Evolutionary conservation across 192 early-diverging fungal genomes (phyloP).

Genomic region (Coemansia erecta): DNA sequence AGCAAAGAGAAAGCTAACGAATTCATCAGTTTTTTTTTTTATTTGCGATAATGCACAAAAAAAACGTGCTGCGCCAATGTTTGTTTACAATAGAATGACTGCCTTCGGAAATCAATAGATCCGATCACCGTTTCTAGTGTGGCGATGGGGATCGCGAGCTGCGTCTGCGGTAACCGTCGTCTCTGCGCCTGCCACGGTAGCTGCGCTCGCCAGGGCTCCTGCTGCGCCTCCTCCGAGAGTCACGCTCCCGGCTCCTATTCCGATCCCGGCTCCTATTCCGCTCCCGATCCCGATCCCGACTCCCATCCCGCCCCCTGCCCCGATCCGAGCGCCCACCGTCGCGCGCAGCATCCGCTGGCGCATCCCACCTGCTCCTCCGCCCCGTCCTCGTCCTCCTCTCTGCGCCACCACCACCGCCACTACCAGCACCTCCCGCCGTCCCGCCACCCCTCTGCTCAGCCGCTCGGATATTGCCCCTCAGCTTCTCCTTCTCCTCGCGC

Average conservation of each 20-base stretch:
- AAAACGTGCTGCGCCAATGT: background rate
- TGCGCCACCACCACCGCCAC: no score
- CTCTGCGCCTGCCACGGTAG: background rate
- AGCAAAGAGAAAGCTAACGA: background rate
- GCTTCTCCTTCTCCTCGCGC: conserved; percentile 28
- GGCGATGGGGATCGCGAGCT: background rate
- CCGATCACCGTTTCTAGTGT: background rate
- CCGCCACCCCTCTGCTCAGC: conserved; percentile 12
- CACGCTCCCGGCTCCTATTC: conserved; percentile 5
- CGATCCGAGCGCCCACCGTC: background rate
- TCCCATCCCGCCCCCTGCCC: conserved; percentile 1
- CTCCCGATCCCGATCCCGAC: background rate
- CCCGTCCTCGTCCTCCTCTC: conserved; percentile 12
- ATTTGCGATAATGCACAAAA: background rate
- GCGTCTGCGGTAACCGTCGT: background rate
- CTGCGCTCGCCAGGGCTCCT: background rate
- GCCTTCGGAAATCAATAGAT: no score
- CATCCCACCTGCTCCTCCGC: conserved; percentile 33
- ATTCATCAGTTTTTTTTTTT: conserved; percentile 1
- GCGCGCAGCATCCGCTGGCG: conserved; percentile 2
- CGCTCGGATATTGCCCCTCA: conserved; percentile 15
- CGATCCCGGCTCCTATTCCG: background rate
- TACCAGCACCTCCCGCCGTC: background rate
- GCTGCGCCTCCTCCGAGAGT: background rate
- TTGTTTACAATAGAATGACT: no score